Percentiles rank a stretch among this genome's conserved stretches.
These are phyloP conservation scores for Fraxinus anomala DNA, from an alignment of 257 asterid species.

Conservation along the genomic window DNA sequence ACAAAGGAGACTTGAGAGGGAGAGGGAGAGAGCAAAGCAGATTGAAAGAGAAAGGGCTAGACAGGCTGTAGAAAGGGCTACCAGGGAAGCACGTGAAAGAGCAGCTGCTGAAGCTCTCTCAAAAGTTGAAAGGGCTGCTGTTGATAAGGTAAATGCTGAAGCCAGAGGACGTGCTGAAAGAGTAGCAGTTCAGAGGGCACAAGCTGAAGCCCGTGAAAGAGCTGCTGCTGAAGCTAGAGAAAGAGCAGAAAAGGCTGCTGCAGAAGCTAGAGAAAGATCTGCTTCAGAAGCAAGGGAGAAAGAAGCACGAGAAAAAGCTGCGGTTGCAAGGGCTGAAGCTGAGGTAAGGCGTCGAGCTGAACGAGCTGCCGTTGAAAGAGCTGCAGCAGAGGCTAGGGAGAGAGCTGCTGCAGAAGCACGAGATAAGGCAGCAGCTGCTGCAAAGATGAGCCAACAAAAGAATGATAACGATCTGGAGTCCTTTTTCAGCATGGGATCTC, in stretches of 20 bases:
- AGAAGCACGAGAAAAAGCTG: slow-evolving; percentile 67
- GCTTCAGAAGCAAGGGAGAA: slow-evolving; percentile 53
- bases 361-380: slow-evolving; percentile 90
- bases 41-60: slow-evolving; percentile 77
- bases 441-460: slow-evolving; percentile 74
- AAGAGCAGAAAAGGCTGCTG: slow-evolving; percentile 82
- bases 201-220: slow-evolving; percentile 96
- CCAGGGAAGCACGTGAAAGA: slow-evolving; percentile 96
- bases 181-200: slow-evolving; percentile 92
- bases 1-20: slow-evolving; percentile 71
- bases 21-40: slow-evolving; percentile 69
- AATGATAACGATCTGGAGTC: slow-evolving; percentile 86
- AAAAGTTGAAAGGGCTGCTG: slow-evolving; percentile 77
- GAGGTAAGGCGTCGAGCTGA: slow-evolving; percentile 88
- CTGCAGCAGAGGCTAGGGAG: slow-evolving; percentile 79
- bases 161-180: slow-evolving; percentile 88
- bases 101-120: slow-evolving; percentile 73
- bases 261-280: slow-evolving; percentile 78
- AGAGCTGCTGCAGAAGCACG: slow-evolving; percentile 61
- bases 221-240: slow-evolving; percentile 94
- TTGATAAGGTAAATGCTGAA: slow-evolving; percentile 72
- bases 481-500: slow-evolving; percentile 72
- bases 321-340: slow-evolving; percentile 63
- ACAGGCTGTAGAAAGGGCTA: slow-evolving; percentile 94
- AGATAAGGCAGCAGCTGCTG: slow-evolving; percentile 67